Base-by-base conservation (phyloP, 768 basidiomycete species). In the Leccinum subtestaceum region DNA sequence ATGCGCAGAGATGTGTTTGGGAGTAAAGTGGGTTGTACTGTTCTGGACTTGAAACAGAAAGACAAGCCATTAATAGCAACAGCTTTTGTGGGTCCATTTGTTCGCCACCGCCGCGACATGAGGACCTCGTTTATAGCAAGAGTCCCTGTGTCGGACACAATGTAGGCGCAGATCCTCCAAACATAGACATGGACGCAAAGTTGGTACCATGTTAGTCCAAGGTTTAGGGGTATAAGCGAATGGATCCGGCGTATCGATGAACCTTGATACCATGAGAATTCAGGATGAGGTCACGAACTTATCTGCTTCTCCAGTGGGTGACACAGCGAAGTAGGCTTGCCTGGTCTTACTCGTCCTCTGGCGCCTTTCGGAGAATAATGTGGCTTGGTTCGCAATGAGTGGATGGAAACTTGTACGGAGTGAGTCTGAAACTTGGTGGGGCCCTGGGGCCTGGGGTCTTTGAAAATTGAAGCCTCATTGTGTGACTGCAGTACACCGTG, bases 161-260 rank as follows among this genome's bases (percentile, higher is more conserved):
- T 38, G 51, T 17, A 13, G 34, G 36, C 56, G 59, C 56, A 11
- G 6, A 67, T 60, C 61, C 6, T 56, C 58, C 68, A 62, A 59
- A 65, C 36, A 60, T 57, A 45, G 66, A n/a, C 56, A 63, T 61
- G 55, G 36, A 38, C 68, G 68, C 66, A 69, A 70, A 63, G 53
- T 36, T 43, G 32, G 23, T 38, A 60, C 68, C 60, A 55, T 54
- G 38, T 63, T 55, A 29, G 47, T 54, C 50, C 19, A 61, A 32
- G 17, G 47, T 40, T 29, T 32, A 32, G 4, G 31, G 58, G 43
- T 12, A 32, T 38, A 36, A 25, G 23, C 5, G 36, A 58, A 55
- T 13, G 17, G 8, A 4, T 29, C 55, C 17, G n/a, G n/a, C n/a
- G 31, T 55, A 58, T 60, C 52, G 47, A 60, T 58, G 56, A 64